Evolutionary conservation across 139 green algal species (phyloP), one percentile per base, ranked within the genome.

Genomic region (Yamagishiella unicocca): DNA sequence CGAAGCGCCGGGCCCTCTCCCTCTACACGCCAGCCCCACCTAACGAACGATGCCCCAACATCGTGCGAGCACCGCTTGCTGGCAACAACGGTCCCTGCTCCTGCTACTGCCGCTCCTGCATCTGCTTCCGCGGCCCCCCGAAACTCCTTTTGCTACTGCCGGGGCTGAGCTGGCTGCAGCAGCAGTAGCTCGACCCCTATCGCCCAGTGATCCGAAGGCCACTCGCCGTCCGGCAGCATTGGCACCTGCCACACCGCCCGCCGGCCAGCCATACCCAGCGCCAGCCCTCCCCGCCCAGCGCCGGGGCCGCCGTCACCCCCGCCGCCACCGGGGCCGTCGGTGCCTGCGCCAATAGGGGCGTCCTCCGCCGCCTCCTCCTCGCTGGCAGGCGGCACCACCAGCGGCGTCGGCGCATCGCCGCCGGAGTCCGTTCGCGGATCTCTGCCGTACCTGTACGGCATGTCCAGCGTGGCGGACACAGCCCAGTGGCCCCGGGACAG

Each of bases 361-460:
- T 40, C 64, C 64, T 42, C n/a, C 29, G 17, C 58, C 58, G 29
- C 6, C 22, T n/a, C 19, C 58, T 68, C 19, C 58, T 68, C 19
- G 19, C 19, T 27, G 19, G 14, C 19, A 35, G 14, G 58, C 58
- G 14, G 58, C 58, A 33, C 19, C 31, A n/a, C 19, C 58, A n/a
- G 58, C 58, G 58, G 6, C 22, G 58, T 29, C n/a, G 12, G 64
- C 31, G 17, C 35, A 21, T 50, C 33, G 75, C 21, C 4, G 6
- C 14, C 31, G 33, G n/a, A 25, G 58, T 84, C 78, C 27, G 38
- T 31, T 2, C 78, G 78, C 25, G 78, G 78, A 31, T 84, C 78
- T 5, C 58, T 61, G 58, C 45, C 73, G 73, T 81, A 81, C 73
- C 9, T 43, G 79, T 85, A 85, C 79, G 79, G 79, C 79, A 85